Percentiles rank a stretch among this genome's conserved stretches.
phyloP scores from a whole-genome alignment of 129 eudicot species.

The sunflower (Helianthus annuus) region DNA sequence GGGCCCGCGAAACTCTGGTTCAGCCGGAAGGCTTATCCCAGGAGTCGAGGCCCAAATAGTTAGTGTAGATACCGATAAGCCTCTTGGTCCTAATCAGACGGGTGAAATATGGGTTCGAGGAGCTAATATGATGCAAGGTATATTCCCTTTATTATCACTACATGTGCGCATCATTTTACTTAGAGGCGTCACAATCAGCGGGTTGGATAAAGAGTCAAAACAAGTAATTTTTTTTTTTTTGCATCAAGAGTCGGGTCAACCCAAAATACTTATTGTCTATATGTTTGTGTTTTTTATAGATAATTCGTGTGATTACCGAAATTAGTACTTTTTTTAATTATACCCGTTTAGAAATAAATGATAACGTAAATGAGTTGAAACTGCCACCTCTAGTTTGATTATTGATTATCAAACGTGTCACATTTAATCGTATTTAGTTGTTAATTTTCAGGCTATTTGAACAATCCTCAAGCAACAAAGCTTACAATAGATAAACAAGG shows the following conservation, averaged over 20 bases:
- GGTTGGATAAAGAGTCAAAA: background rate
- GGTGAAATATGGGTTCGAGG: conserved; percentile 98
- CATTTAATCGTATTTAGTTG: background rate
- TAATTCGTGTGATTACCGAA: background rate
- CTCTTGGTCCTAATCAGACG: conserved; percentile 70
- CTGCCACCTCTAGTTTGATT: background rate
- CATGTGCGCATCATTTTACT: background rate
- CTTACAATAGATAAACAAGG: conserved; percentile 80
- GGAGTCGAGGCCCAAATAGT: conserved; percentile 83
- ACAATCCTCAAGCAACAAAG: conserved; percentile 78
- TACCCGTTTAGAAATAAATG: background rate
- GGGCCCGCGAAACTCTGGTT: conserved; percentile 74
- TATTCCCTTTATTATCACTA: background rate
- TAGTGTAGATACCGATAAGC: conserved; percentile 61
- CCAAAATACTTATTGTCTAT: background rate
- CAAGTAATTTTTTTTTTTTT: background rate
- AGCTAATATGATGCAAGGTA: conserved; percentile 88
- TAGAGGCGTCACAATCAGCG: background rate
- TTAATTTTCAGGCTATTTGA: conserved; percentile 63
- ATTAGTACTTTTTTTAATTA: background rate
- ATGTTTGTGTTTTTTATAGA: background rate
- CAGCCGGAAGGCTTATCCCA: conserved; percentile 70
- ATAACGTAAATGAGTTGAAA: background rate
- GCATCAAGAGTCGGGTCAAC: background rate
- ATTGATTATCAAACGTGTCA: background rate